These are phyloP conservation scores for Thalassiosira livingstoniorum DNA, from an alignment of 352 stramenopile species.

Conservation along the genomic window DNA sequence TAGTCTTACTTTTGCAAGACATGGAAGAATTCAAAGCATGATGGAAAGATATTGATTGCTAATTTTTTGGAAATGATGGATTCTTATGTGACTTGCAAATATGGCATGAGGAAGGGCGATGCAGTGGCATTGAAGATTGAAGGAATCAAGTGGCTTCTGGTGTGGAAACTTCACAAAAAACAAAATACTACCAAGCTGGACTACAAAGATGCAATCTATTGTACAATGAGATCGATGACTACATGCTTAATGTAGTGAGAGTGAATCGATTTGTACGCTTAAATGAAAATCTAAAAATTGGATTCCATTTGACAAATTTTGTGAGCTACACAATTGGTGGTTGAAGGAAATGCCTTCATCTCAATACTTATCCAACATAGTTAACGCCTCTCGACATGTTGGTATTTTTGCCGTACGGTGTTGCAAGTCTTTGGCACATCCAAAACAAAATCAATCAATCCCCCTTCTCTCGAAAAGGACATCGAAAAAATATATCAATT, in stretches of 20 bases:
- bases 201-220: not conserved
- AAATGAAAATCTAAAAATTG: not conserved
- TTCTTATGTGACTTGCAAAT: not conserved
- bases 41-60: not conserved
- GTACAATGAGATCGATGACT: not conserved
- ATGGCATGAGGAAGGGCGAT: not conserved
- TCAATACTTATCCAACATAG: not conserved
- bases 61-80: not conserved
- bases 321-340: not conserved
- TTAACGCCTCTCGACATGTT: not conserved
- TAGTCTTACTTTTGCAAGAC: not conserved
- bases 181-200: slow-evolving; percentile 16
- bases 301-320: not conserved
- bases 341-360: not conserved
- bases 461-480: not conserved
- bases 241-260: slow-evolving; percentile 6
- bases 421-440: not conserved
- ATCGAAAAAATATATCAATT: too few species aligned
- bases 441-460: not conserved
- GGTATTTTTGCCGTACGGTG: not conserved
- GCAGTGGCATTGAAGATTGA: not conserved
- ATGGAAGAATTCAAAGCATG: not conserved
- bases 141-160: not conserved
- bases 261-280: slow-evolving; percentile 10
- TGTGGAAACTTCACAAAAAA: not conserved